Evolutionary conservation across 768 basidiomycete genomes (phyloP).

Genomic region (Phylloporus arenicola): DNA sequence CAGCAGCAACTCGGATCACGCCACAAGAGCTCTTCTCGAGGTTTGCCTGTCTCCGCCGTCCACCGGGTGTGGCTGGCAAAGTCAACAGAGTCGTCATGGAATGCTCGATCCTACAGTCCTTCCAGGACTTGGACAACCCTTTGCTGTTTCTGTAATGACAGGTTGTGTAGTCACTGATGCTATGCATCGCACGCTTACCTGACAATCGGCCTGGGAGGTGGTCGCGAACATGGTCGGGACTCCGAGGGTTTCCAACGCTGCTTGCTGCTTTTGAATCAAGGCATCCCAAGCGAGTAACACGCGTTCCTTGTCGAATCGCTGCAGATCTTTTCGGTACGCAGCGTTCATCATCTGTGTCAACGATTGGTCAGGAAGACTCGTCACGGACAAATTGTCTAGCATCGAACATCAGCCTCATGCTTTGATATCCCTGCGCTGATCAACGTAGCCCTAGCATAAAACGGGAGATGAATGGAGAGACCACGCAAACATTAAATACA

Average conservation of each 20-base stretch:
- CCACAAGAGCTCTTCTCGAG: conserved; percentile 3
- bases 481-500: conserved; percentile 17
- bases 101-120: conserved; percentile 33
- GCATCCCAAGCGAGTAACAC: conserved; percentile 73
- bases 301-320: conserved; percentile 63
- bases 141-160: conserved; percentile 53
- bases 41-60: not conserved
- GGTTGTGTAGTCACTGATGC: not conserved
- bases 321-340: conserved; percentile 59
- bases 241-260: conserved; percentile 48
- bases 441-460: conserved; percentile 51
- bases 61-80: not conserved
- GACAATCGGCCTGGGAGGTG: conserved; percentile 40
- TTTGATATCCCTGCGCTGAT: conserved; percentile 61
- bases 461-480: conserved; percentile 1
- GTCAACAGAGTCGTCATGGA: too few relatives aligned
- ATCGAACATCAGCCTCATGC: conserved; percentile 47
- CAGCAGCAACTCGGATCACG: conserved; percentile 1
- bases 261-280: conserved; percentile 67
- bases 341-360: conserved; percentile 55
- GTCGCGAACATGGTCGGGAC: conserved; percentile 73
- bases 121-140: conserved; percentile 65
- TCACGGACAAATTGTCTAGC: conserved; percentile 4
- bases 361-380: conserved; percentile 10
- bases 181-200: conserved; percentile 40